Evolutionary conservation across 2,329 filamentous ascomycete species (phyloP).

Genomic region (Cercospora zeae-maydis): DNA sequence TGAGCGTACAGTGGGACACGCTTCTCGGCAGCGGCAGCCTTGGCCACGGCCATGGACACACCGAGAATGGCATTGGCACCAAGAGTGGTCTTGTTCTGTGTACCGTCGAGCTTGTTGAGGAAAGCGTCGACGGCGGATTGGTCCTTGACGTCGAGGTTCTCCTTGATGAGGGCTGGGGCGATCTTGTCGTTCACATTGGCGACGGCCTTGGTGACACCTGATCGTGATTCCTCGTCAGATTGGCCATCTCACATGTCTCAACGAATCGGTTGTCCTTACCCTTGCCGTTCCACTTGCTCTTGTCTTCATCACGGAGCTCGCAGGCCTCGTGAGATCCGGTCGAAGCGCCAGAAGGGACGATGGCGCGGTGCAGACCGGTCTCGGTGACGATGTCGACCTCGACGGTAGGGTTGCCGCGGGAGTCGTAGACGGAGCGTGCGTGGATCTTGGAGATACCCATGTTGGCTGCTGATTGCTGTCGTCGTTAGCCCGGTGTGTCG

Average conservation of each 20-base stretch:
- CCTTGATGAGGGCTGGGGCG: constrained; percentile 53
- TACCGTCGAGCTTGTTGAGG: constrained; percentile 55
- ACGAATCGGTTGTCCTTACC: constrained; percentile 34
- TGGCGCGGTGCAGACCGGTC: constrained; percentile 93
- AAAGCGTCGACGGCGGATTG: constrained; percentile 53
- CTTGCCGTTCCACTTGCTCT: constrained; percentile 53
- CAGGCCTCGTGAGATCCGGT: constrained; percentile 62
- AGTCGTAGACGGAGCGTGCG: constrained; percentile 87
- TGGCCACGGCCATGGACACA: constrained; percentile 58
- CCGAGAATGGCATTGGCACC: constrained; percentile 60
- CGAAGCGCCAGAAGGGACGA: constrained; percentile 93
- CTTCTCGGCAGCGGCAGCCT: constrained; percentile 55
- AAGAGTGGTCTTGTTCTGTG: constrained; percentile 56
- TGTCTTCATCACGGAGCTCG: constrained; percentile 54
- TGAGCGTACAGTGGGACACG: constrained; percentile 56
- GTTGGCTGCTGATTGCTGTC: constrained; percentile 40
- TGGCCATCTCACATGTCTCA: neutral
- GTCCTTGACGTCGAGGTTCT: constrained; percentile 53
- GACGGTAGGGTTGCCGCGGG: constrained; percentile 95
- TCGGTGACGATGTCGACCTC: constrained; percentile 97
- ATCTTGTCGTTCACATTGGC: constrained; percentile 55
- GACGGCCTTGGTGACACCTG: constrained; percentile 54
- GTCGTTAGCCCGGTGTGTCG: neutral
- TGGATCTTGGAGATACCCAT: constrained; percentile 68
- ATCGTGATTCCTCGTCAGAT: neutral